Evolutionary conservation across 2,329 filamentous ascomycete species (phyloP), one percentile per base, ranked within the genome.

Genomic region (Dendryphion nanum): DNA sequence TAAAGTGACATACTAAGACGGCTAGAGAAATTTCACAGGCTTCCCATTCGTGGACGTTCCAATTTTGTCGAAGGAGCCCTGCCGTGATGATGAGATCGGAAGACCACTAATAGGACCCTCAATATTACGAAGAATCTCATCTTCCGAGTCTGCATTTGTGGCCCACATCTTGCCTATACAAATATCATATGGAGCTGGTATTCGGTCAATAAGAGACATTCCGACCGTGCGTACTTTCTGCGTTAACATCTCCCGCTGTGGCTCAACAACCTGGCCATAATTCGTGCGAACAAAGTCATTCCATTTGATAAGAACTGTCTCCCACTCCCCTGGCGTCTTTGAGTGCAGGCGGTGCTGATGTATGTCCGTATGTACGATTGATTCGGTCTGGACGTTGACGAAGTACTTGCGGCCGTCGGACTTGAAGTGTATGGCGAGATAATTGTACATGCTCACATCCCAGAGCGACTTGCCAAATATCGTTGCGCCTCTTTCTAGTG

Each of bases 221-320:
- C 93, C 93, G 15, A 98, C 74, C 18, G 83, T 94, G 59, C 82
- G 79, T 19, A 98, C 83, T 65, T 89, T 90, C 56, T 94, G 86
- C 45, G 85, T 81, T 62, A 96, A 69, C 67, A 98, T 83, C 64
- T 94, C 89, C 10, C 84, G 83, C 73, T 97, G 91, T 20, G 93
- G 93, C 70, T 97, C 90, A 4, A 96, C 83, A 2, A 95, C 88
- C 55, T 87, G 82, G 5, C 93, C 93, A 58, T 94, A 81, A 61
- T 96, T 97, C 12, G 93, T 98, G 47, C 93, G 78, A 42, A 98
- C 91, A 68, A 98, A 97, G 49, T 95, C 89, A 53, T 83, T 85
- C 78, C 90, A 93, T 45, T 85, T 86, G 47, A 98, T 85, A 32
- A 94, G 67, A n/a, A 96, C 79, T 2, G 93, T 96, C 74, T 98